phyloP scores from a whole-genome alignment of 2,329 filamentous ascomycete species.

The Fusarium compactum region DNA sequence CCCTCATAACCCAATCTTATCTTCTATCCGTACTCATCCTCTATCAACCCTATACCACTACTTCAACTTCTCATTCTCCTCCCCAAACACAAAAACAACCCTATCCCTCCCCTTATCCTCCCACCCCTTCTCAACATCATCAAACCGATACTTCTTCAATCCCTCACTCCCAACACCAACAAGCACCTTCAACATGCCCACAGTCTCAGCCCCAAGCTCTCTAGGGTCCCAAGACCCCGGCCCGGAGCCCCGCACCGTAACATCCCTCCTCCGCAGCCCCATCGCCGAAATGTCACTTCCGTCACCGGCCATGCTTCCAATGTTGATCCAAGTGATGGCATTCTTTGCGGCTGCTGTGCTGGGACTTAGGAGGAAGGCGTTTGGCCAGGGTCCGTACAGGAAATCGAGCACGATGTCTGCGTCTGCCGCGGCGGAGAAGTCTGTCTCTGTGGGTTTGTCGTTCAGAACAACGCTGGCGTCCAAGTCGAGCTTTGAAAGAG shows the following conservation, averaged over 20 bases:
- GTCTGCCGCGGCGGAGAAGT: constrained; percentile 60
- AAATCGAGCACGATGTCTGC: constrained; percentile 70
- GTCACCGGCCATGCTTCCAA: constrained; percentile 59
- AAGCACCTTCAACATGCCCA: constrained; percentile 46
- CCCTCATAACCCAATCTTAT: background rate
- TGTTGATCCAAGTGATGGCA: constrained; percentile 65
- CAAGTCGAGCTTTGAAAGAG: constrained; percentile 58
- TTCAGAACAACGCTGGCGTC: constrained; percentile 61
- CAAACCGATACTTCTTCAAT: constrained; percentile 39
- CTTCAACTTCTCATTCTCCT: constrained; percentile 18
- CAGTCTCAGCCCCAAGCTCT: constrained; percentile 42
- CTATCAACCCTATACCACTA: background rate
- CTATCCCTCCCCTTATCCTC: constrained; percentile 38
- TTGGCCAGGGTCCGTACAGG: constrained; percentile 62
- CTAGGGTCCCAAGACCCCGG: constrained; percentile 57
- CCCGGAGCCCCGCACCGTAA: constrained; percentile 61
- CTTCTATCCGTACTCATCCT: background rate
- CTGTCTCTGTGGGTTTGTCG: constrained; percentile 55
- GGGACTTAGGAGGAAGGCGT: constrained; percentile 57
- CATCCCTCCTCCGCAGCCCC: constrained; percentile 61
- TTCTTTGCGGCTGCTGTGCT: constrained; percentile 49
- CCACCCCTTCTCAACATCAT: constrained; percentile 48
- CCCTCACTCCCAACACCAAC: constrained; percentile 39
- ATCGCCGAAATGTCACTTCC: constrained; percentile 57
- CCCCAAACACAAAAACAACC: constrained; percentile 48